Conservation (phyloP, 2,329 filamentous ascomycete genomes). For the Penicillium olsonii region DNA sequence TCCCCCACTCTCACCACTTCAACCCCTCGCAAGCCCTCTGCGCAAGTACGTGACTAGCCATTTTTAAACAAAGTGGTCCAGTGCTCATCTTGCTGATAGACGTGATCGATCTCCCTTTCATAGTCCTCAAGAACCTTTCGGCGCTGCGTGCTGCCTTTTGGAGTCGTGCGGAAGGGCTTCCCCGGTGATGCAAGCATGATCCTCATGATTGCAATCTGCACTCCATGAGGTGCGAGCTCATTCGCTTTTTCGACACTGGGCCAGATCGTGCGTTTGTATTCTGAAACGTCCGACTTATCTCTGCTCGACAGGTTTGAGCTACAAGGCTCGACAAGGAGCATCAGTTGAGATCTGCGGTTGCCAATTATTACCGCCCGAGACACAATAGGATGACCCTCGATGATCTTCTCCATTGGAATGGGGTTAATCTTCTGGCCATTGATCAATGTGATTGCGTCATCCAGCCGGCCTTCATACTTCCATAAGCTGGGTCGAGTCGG, state of each 20-base stretch:
- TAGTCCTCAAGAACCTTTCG: background rate
- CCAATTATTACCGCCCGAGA: slow-evolving; percentile 17
- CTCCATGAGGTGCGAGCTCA: background rate
- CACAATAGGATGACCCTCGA: slow-evolving; percentile 12
- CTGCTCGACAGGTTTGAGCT: background rate
- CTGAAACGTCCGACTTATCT: background rate
- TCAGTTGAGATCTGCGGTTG: slow-evolving; percentile 16
- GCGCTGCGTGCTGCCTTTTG: background rate
- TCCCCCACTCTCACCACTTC: too few species aligned
- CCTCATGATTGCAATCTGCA: background rate
- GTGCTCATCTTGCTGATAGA: background rate
- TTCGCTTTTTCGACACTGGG: background rate
- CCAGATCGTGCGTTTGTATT: background rate
- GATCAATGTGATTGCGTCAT: slow-evolving; percentile 17
- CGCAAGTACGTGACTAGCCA: background rate
- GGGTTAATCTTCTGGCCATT: slow-evolving; percentile 18
- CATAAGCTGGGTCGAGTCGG: slow-evolving; percentile 20
- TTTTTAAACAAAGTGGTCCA: background rate
- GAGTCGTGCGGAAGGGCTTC: background rate
- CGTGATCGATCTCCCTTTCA: background rate
- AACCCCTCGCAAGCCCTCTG: background rate
- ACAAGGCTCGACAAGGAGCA: slow-evolving; percentile 20
- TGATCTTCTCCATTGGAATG: slow-evolving; percentile 18
- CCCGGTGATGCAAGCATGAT: background rate
- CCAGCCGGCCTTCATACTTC: slow-evolving; percentile 15